Conservation (phyloP, 768 basidiomycete species). For the Leccinellum luteum region DNA sequence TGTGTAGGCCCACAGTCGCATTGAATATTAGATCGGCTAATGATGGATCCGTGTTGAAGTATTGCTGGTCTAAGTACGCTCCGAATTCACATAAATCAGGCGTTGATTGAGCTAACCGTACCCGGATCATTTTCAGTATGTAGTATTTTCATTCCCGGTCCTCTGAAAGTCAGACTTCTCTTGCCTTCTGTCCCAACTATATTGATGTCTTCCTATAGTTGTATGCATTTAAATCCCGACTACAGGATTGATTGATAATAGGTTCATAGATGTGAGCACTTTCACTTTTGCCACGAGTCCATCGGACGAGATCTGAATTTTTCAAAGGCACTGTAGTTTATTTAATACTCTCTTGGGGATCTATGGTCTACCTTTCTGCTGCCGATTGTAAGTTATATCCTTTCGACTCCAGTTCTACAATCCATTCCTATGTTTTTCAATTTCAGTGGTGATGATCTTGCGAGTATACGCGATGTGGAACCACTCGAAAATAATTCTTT, state of each 20-base stretch:
- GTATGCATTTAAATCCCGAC: not conserved
- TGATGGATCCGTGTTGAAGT: not conserved
- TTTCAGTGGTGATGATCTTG: slow-evolving; percentile 14
- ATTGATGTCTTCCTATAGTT: not conserved
- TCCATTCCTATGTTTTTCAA: not conserved
- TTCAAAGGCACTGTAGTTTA: no score
- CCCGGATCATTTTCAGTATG: not conserved
- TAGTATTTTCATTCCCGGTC: not conserved
- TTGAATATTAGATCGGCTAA: not conserved
- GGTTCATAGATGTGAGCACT: slow-evolving; percentile 11
- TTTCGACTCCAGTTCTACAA: no score
- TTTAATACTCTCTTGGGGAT: slow-evolving; percentile 1
- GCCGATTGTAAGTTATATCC: slow-evolving; percentile 7
- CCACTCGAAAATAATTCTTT: no score
- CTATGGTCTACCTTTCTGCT: slow-evolving; percentile 5
- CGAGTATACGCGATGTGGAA: no score
- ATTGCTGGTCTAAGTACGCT: not conserved
- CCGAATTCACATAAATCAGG: not conserved
- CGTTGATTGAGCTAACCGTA: not conserved
- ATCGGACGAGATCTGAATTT: no score
- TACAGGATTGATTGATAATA: not conserved
- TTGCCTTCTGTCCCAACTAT: not conserved
- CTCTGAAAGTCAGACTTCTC: not conserved
- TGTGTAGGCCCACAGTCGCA: not conserved
- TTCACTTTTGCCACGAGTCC: not conserved